phyloP scores from a whole-genome alignment of 139 green algal species.

The Picochlorum sp. region DNA sequence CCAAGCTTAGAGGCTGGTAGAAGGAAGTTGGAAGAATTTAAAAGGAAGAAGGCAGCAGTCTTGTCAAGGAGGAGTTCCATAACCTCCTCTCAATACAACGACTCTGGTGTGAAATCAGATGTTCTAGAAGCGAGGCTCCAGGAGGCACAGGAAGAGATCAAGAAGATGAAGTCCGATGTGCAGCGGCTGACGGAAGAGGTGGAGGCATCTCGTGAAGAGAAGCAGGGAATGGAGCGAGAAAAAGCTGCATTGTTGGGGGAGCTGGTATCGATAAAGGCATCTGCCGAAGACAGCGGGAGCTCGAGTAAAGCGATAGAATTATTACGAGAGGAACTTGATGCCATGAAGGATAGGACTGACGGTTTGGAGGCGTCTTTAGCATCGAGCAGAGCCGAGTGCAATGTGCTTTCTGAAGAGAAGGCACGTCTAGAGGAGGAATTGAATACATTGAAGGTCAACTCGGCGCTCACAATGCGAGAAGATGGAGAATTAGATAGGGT shows the following conservation, averaged over 20 bases:
- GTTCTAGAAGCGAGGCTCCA: background rate
- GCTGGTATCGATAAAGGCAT: slow-evolving; percentile 12
- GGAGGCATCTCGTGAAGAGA: slow-evolving; percentile 16
- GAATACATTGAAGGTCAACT: slow-evolving; percentile 2
- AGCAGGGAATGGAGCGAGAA: slow-evolving; percentile 23
- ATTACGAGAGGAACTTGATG: slow-evolving; percentile 1
- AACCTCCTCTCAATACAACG: background rate
- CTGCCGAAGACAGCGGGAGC: background rate
- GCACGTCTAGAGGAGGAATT: background rate
- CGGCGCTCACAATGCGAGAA: background rate
- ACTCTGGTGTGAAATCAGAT: background rate
- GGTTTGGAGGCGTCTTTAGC: background rate
- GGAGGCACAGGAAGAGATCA: background rate
- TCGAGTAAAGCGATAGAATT: background rate
- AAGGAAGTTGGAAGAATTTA: slow-evolving; percentile 36
- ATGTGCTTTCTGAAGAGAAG: slow-evolving; percentile 1
- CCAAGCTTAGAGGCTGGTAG: slow-evolving; percentile 20
- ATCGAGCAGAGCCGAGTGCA: background rate
- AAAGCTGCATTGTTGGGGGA: slow-evolving; percentile 28
- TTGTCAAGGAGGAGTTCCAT: slow-evolving; percentile 12
- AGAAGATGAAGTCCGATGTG: background rate
- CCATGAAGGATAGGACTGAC: background rate
- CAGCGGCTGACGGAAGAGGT: background rate
- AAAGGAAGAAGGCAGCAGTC: slow-evolving; percentile 25
- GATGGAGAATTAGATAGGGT: background rate